These are phyloP conservation scores for Apiospora marii DNA, from an alignment of 2,329 filamentous ascomycete species.

Conservation along the genomic window DNA sequence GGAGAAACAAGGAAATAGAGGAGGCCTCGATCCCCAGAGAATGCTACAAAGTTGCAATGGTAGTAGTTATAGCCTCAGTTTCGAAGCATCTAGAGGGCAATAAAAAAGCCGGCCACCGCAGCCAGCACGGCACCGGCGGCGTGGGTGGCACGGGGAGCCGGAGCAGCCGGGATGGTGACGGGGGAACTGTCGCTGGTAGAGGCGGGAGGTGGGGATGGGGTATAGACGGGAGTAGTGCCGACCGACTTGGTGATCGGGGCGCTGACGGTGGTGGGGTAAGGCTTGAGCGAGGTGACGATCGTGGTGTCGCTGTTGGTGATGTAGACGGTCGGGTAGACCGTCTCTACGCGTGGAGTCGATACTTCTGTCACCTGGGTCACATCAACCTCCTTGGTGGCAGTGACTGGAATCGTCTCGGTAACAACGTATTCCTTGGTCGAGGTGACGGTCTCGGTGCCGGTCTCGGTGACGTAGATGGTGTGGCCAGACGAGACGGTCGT, in stretches of 20 bases:
- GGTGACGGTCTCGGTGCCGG: slow-evolving; percentile 50
- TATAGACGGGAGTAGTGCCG: background rate
- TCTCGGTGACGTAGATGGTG: slow-evolving; percentile 52
- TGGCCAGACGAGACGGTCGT: slow-evolving; percentile 52
- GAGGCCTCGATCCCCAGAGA: background rate
- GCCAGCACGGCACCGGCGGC: slow-evolving; percentile 38
- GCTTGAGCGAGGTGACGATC: slow-evolving; percentile 41
- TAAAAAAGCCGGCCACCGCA: slow-evolving; percentile 39
- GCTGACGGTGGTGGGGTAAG: slow-evolving; percentile 33
- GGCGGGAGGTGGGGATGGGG: background rate
- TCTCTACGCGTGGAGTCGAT: slow-evolving; percentile 43
- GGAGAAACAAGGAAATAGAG: background rate
- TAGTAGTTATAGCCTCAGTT: background rate
- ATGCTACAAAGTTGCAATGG: slow-evolving; percentile 8
- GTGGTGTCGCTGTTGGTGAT: slow-evolving; percentile 43
- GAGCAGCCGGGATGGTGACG: slow-evolving; percentile 27
- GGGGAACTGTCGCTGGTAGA: slow-evolving; percentile 23
- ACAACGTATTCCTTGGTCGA: slow-evolving; percentile 48
- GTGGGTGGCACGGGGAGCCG: slow-evolving; percentile 34
- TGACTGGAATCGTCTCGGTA: slow-evolving; percentile 51
- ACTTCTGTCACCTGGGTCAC: slow-evolving; percentile 51
- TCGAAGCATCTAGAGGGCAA: slow-evolving; percentile 34
- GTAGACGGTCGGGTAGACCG: slow-evolving; percentile 43
- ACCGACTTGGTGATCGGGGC: slow-evolving; percentile 31
- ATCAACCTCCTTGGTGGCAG: slow-evolving; percentile 47